Evolutionary conservation across 805 yeast species (phyloP).

Genomic region (Brettanomyces custersianus): DNA sequence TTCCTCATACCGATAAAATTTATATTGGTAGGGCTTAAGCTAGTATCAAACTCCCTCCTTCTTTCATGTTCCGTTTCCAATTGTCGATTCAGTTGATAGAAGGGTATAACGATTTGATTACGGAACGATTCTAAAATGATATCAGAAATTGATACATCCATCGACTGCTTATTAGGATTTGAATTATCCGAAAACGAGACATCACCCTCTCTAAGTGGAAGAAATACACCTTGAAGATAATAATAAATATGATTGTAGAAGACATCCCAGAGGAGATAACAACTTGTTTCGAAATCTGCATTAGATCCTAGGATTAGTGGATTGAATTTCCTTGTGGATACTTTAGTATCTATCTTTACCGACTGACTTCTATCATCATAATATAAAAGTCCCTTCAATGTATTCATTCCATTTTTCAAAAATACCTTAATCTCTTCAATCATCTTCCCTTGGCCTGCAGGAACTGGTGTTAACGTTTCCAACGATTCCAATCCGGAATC

Average conservation of each 20-base stretch:
- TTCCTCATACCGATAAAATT: not conserved
- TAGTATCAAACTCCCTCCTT: conserved; percentile 2
- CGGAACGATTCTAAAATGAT: conserved; percentile 38
- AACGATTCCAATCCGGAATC: conserved; percentile 12
- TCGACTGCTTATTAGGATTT: not conserved
- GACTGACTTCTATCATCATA: conserved; percentile 21
- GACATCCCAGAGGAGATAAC: conserved; percentile 44
- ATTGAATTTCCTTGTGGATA: no score
- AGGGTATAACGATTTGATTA: conserved; percentile 44
- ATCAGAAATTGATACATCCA: conserved; percentile 27
- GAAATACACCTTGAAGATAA: conserved; percentile 49
- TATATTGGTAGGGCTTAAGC: no score
- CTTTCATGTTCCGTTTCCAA: conserved; percentile 14
- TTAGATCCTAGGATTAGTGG: no score
- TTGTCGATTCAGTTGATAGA: conserved; percentile 34
- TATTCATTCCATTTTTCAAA: conserved; percentile 32
- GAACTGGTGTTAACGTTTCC: no score
- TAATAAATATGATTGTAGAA: conserved; percentile 49
- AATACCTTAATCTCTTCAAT: conserved; percentile 37
- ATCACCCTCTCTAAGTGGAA: conserved; percentile 45
- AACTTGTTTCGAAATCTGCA: conserved; percentile 23
- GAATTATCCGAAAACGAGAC: not conserved
- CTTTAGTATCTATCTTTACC: conserved; percentile 23
- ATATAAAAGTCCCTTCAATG: conserved; percentile 15
- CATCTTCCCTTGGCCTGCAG: conserved; percentile 27